phyloP scores from a whole-genome alignment of 352 stramenopile species.

The Pythium diclinum region DNA sequence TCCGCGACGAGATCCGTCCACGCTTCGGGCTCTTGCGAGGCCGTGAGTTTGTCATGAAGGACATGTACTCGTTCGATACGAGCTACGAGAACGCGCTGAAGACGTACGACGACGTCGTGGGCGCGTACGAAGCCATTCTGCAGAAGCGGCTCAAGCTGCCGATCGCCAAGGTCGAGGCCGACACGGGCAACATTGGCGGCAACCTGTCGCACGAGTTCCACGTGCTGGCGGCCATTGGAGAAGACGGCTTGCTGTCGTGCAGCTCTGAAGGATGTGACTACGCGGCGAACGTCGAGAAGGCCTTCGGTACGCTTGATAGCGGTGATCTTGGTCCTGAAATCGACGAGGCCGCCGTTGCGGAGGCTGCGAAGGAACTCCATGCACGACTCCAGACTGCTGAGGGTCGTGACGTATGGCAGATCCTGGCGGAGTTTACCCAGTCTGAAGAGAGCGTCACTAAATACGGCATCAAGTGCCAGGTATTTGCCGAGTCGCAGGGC shows the following conservation, averaged over 20 bases:
- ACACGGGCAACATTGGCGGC: constrained; percentile 86
- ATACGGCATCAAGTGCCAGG: constrained; percentile 20
- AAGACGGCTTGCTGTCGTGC: constrained; percentile 83
- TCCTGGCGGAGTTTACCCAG: neutral
- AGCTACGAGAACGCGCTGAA: constrained; percentile 50
- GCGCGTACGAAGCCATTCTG: constrained; percentile 79
- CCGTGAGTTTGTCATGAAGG: constrained; percentile 90
- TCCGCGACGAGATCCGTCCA: constrained; percentile 86
- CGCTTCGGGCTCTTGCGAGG: constrained; percentile 80
- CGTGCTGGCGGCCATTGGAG: constrained; percentile 74
- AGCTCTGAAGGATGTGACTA: constrained; percentile 54
- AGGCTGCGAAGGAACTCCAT: neutral
- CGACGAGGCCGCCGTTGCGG: neutral
- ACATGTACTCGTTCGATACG: constrained; percentile 89
- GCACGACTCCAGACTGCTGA: neutral
- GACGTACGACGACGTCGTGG: constrained; percentile 79
- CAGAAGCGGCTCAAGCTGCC: constrained; percentile 55
- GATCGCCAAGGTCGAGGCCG: constrained; percentile 79
- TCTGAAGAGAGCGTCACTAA: constrained; percentile 2
- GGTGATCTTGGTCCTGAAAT: neutral
- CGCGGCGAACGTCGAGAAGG: constrained; percentile 88
- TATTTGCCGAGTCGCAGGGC: constrained; percentile 30
- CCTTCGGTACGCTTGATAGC: constrained; percentile 34
- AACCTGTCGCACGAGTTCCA: constrained; percentile 90
- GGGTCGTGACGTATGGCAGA: constrained; percentile 4